Evolutionary conservation across 148 eudicot genomes (phyloP), one percentile per base, ranked within the genome.

Genomic region (Drosera capensis): DNA sequence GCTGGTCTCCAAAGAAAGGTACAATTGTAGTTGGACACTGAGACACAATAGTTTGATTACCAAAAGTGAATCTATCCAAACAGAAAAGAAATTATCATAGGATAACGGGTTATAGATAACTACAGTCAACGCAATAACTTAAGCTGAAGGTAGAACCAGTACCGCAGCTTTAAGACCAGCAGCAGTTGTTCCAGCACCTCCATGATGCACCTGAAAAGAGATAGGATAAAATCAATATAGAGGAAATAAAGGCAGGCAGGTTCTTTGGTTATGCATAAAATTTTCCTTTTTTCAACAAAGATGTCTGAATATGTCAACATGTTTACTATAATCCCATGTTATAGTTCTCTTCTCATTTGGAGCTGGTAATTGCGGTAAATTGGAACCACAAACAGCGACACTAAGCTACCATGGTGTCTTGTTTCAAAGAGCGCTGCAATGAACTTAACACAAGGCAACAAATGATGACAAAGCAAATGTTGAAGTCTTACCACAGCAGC

Each of bases 1-100:
- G 94, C 54, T 88, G 96, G 65, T 88, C 96, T 36, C 96, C 96
- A 37, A 88, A 83, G 69, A 88, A 88, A 19, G 96, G 94, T 31
- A 88, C 86, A 25, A 88, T 63, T 19, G 96, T 72, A 36, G 96
- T 88, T 17, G 96, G 96, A 54, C 94, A 88, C 94, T 87, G 77
- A 24, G 43, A 25, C n/a, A 6, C 44, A 47, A 24, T 45, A n/a
- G 48, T 9, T n/a, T n/a, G n/a, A n/a, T n/a, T n/a, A n/a, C n/a
- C n/a, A 46, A 36, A 21, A 12, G 18, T 5, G 7, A 8, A 18
- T 3, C 7, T 8, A 41, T 11, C 11, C 7, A 5, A 41, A 41
- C 14, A 18, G 44, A 34, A 58, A 19, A 36, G 23, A 48, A 23
- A 28, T 19, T 8, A 23, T 29, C 25, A 58, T 40, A 25, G 22